Conservation (phyloP, 1,284 basidiomycete species). For the Cryptococcus amylolentus region DNA sequence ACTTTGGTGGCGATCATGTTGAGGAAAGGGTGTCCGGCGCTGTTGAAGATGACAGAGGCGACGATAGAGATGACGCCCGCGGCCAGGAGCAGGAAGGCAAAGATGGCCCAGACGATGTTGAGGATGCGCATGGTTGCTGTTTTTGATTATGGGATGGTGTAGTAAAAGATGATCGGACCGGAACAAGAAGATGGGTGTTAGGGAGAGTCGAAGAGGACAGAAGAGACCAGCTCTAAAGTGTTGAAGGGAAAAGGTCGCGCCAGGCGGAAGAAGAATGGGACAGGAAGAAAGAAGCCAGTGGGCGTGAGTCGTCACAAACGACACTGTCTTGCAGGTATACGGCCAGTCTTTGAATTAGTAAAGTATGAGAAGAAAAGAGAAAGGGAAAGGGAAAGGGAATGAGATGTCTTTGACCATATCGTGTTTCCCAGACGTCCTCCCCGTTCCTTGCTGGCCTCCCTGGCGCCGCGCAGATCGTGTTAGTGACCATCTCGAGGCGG, state of each 20-base stretch:
- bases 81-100: constrained; percentile 66
- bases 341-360: too few relatives aligned
- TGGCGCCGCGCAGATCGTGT: too few relatives aligned
- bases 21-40: constrained; percentile 59
- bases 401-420: neutral
- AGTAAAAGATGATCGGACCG: neutral
- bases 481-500: too few relatives aligned
- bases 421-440: too few relatives aligned
- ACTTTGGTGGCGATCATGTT: constrained; percentile 62
- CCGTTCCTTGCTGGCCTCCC: too few relatives aligned
- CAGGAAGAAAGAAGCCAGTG: too few relatives aligned
- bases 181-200: neutral
- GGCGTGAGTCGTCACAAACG: too few relatives aligned
- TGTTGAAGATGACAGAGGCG: constrained; percentile 66
- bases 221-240: neutral
- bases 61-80: constrained; percentile 63
- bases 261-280: neutral
- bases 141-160: neutral
- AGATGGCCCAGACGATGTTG: constrained; percentile 64
- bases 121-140: constrained; percentile 49
- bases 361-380: neutral
- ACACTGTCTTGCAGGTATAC: neutral
- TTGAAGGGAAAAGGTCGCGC: too few relatives aligned
- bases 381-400: neutral
- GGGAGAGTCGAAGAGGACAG: neutral